A percentile compares a stretch with the other conserved stretches of the same genome.
phyloP scores from a whole-genome alignment of 116 monocot genomes.

The Posidonia oceanica region DNA sequence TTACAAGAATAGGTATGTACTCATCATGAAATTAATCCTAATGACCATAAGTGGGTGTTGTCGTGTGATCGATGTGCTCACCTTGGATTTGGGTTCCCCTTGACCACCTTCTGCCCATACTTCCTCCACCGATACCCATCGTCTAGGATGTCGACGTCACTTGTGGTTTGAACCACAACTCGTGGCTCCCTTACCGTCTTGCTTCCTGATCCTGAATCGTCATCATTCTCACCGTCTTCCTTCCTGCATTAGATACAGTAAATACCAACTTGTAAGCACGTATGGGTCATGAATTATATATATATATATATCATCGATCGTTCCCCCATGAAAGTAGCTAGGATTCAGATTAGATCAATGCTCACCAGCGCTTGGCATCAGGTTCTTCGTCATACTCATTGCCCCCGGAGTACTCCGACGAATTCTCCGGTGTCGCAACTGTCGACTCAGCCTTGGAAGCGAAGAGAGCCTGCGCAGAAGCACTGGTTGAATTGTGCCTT shows the following conservation, averaged over 20 bases:
- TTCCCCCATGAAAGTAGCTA: too few relatives aligned
- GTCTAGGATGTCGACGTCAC: conserved; percentile 78
- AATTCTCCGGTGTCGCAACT: conserved; percentile 33
- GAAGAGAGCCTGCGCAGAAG: neutral
- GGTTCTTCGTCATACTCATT: conserved; percentile 47
- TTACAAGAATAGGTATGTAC: too few relatives aligned
- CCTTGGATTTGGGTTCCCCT: conserved; percentile 87
- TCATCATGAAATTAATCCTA: too few relatives aligned
- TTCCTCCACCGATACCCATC: conserved; percentile 87
- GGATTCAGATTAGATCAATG: neutral
- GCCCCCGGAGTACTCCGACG: conserved; percentile 43
- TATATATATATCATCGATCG: too few relatives aligned
- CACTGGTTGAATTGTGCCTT: conserved; percentile 15
- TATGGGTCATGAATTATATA: too few relatives aligned
- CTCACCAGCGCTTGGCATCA: conserved; percentile 46
- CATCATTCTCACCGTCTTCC: conserved; percentile 31
- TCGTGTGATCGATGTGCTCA: conserved; percentile 10
- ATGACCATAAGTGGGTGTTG: too few relatives aligned
- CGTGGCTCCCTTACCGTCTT: conserved; percentile 57
- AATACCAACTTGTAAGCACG: too few relatives aligned
- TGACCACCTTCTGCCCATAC: conserved; percentile 87
- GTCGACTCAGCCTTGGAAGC: conserved; percentile 4
- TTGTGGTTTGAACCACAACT: conserved; percentile 82
- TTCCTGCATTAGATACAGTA: conserved; percentile 23
- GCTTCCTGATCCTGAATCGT: conserved; percentile 21